phyloP scores from a whole-genome alignment of 2,329 filamentous ascomycete species.

The Aspergillus brunneoviolaceus region DNA sequence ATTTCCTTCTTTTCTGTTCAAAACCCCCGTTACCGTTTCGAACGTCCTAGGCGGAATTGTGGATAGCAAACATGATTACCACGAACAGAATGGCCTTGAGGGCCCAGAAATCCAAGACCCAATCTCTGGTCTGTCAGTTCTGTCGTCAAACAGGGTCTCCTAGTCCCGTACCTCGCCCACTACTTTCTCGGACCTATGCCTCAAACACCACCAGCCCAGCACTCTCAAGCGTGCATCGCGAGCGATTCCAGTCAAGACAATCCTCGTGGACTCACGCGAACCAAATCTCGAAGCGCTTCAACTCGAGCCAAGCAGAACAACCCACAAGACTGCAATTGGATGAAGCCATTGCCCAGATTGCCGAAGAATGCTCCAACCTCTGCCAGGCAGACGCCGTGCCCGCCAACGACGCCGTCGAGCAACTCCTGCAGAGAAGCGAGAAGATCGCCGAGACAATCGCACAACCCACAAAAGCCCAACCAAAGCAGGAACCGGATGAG shows the following conservation, averaged over 20 bases:
- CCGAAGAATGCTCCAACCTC: constrained; percentile 29
- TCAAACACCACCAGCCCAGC: constrained; percentile 13
- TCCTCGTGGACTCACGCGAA: constrained; percentile 5
- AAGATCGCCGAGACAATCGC: constrained; percentile 33
- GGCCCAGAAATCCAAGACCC: constrained; percentile 25
- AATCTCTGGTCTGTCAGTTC: constrained; percentile 38
- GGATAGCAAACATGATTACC: constrained; percentile 11
- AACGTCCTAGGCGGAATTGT: not conserved
- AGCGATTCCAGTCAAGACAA: constrained; percentile 21
- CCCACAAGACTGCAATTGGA: constrained; percentile 17
- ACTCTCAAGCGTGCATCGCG: constrained; percentile 11
- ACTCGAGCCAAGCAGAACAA: constrained; percentile 17
- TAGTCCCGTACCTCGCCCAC: constrained; percentile 18
- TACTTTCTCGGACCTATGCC: constrained; percentile 23
- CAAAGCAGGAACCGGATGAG: constrained; percentile 33
- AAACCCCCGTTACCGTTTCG: not conserved
- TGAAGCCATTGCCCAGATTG: constrained; percentile 32
- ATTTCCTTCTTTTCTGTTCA: not conserved
- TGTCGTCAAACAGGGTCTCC: constrained; percentile 35
- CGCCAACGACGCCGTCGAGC: constrained; percentile 34
- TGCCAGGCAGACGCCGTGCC: constrained; percentile 32
- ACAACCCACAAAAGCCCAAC: constrained; percentile 14
- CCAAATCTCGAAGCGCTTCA: constrained; percentile 16
- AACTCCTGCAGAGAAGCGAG: constrained; percentile 37
- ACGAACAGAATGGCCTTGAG: constrained; percentile 40